Evolutionary conservation across 2,329 filamentous ascomycete species (phyloP), one percentile per base, ranked within the genome.

Genomic region (Cordyceps cicadae): DNA sequence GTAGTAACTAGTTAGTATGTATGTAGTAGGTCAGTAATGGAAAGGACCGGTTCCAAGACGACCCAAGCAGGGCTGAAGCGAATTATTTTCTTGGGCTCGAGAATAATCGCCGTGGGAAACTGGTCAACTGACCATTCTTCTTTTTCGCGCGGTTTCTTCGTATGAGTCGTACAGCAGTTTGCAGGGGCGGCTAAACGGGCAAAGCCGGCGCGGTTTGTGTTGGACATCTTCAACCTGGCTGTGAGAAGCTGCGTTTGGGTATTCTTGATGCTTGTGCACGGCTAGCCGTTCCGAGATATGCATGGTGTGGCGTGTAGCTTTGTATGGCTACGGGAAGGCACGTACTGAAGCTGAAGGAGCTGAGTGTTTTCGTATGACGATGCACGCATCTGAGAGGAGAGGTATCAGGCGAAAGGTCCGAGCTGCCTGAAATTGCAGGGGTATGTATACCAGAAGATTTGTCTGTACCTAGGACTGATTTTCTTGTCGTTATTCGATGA

Each of bases 201-300:
- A 26, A 59, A 59, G 26, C 49, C 56, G 56, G 56, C 21, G 48
- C 8, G 8, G 32, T 29, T 19, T n/a, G 19, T 12, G 5, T 2
- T 32, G 4, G 24, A 19, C 15, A 29, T 21, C 24, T 21, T 19
- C 37, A 21, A 21, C 26, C 39, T 9, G 17, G 9, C 15, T 54
- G 39, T 9, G 29, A 37, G 39, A 32, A 15, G 5, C 24, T 32
- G 29, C 24, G 15, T n/a, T 11, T 29, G 7, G 5, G 29, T 29
- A 29, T 11, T 11, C 34, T 37, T 37, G 34, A 46, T 39, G 26
- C 34, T 46, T 29, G 49, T 59, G 32, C n/a, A 34, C 48, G 48
- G 55, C 37, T 59, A 45, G 39, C 39, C 8, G 56, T 52, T 45
- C 49, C 56, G 56, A 53, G 52, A 37, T 46, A n/a, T 37, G 32